These are phyloP conservation scores for Botryotinia convoluta DNA, from an alignment of 2,329 filamentous ascomycete genomes.

Conservation along the genomic window DNA sequence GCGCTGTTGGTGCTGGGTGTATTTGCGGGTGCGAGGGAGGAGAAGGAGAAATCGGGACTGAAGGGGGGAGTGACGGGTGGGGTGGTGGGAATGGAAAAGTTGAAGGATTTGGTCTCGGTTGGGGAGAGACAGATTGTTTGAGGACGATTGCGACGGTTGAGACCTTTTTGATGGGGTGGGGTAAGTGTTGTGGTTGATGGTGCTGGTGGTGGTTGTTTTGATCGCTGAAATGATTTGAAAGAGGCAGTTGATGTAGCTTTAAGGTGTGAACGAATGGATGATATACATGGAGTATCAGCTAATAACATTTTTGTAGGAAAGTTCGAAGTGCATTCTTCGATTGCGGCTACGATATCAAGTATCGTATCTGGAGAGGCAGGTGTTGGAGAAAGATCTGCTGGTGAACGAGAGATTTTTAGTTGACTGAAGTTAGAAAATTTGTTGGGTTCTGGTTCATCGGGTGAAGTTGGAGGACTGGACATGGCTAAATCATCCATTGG, in stretches of 20 bases:
- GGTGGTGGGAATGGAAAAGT: neutral
- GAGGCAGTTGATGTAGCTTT: neutral
- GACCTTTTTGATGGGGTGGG: neutral
- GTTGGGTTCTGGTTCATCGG: neutral
- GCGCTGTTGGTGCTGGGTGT: neutral
- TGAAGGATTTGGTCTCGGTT: neutral
- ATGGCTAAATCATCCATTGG: conserved; percentile 7
- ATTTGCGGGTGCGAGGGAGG: neutral
- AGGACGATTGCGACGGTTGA: conserved; percentile 3
- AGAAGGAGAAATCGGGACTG: neutral
- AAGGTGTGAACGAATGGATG: conserved; percentile 25
- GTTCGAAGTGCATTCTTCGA: conserved; percentile 26
- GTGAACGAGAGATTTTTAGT: neutral
- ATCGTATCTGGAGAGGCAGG: conserved; percentile 8
- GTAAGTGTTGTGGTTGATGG: neutral
- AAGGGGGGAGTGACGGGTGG: conserved; percentile 1
- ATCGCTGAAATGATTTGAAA: neutral
- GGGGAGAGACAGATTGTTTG: conserved; percentile 15
- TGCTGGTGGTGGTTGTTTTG: conserved; percentile 2
- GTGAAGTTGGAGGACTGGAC: conserved; percentile 13
- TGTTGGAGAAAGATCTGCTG: neutral
- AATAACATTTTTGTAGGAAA: conserved; percentile 31
- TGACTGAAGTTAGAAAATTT: neutral
- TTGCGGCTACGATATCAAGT: conserved; percentile 24
- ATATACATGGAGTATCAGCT: conserved; percentile 27